Evolutionary conservation across 202 grass and related monocot species (phyloP).

Genomic region (Dendrocalamus latiflorus): DNA sequence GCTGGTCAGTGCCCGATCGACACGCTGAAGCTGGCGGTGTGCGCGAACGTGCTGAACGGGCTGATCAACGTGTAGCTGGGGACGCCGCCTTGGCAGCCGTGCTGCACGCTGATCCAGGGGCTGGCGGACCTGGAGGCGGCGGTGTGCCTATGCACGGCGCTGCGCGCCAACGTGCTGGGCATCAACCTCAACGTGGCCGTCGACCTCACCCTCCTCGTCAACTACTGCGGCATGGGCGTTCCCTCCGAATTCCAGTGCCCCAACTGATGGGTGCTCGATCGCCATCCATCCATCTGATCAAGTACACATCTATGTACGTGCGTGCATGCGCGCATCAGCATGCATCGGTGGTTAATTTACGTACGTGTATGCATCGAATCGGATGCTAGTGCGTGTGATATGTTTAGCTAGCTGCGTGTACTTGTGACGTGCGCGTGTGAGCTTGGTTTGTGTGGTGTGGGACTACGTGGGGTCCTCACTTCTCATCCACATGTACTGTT

Average conservation of each 20-base stretch:
- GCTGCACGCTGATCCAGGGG: constrained; percentile 51
- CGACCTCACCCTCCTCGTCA: constrained; percentile 70
- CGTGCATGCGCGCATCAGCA: too few species aligned
- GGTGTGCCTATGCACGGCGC: constrained; percentile 54
- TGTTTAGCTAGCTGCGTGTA: too few species aligned
- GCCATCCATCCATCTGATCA: too few species aligned
- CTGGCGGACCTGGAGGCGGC: constrained; percentile 51
- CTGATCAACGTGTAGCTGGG: constrained; percentile 63
- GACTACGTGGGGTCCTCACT: too few species aligned
- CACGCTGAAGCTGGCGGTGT: constrained; percentile 59
- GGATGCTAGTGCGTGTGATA: too few species aligned
- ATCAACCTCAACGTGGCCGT: constrained; percentile 68
- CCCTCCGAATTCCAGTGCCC: constrained; percentile 63
- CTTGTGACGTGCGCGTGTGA: too few species aligned
- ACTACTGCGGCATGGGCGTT: constrained; percentile 60
- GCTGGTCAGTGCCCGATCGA: constrained; percentile 56
- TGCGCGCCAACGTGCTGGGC: constrained; percentile 54
- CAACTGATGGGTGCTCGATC: too few species aligned
- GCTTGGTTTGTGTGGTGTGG: too few species aligned
- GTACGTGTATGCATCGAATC: too few species aligned
- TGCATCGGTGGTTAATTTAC: too few species aligned
- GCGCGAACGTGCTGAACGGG: constrained; percentile 68
- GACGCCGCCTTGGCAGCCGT: constrained; percentile 33
- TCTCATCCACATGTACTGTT: too few species aligned
- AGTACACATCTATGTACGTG: too few species aligned